These are phyloP conservation scores for Diversispora eburnea DNA, from an alignment of 192 early-diverging fungal species.

Conservation along the genomic window DNA sequence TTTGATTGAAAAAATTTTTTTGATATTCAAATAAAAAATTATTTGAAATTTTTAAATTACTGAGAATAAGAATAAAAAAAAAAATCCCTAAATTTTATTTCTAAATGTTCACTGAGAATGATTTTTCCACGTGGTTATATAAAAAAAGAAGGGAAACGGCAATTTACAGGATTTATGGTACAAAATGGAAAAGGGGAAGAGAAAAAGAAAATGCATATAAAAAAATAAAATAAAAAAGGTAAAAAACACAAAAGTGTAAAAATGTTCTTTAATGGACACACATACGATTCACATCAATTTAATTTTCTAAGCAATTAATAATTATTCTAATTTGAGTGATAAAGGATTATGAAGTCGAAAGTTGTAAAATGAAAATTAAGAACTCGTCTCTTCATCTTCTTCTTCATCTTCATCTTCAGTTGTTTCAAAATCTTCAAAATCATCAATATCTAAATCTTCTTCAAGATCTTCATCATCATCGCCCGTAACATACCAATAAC, in stretches of 20 bases:
- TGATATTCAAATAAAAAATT: no score
- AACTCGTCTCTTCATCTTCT: background rate
- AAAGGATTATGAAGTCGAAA: background rate
- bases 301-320: background rate
- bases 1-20: no score
- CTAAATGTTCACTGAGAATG: background rate
- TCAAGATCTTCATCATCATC: slow-evolving; percentile 36
- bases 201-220: background rate
- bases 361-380: background rate
- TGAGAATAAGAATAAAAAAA: no score
- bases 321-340: slow-evolving; percentile 1
- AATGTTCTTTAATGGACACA: no score
- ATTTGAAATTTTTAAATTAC: no score
- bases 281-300: no score
- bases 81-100: background rate
- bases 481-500: slow-evolving; percentile 32
- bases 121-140: background rate
- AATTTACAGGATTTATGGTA: slow-evolving; percentile 12
- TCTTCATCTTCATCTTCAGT: slow-evolving; percentile 40
- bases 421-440: slow-evolving; percentile 33
- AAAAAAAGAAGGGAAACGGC: slow-evolving; percentile 8
- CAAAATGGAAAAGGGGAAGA: background rate
- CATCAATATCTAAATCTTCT: background rate
- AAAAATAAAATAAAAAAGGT: no score
- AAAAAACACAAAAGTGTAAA: no score